Base-by-base conservation (phyloP, 2,329 filamentous ascomycete genomes). In the Colletotrichum trifolii region DNA sequence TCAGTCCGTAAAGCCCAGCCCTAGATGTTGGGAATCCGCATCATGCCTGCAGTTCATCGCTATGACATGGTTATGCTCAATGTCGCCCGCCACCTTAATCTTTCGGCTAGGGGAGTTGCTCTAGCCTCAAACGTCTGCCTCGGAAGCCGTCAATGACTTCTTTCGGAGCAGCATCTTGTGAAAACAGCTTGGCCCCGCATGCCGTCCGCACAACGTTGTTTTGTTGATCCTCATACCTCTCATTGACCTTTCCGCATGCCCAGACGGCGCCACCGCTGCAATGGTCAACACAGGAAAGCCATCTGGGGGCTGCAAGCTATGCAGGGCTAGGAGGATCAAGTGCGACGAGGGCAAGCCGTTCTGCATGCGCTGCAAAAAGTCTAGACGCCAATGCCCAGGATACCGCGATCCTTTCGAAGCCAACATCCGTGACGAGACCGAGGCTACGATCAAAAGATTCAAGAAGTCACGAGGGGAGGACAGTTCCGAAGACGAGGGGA, bases 231-330 rank as follows among this genome's bases (percentile, higher is more conserved):
- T 25, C 25, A 25, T 25, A 4, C 5, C 25, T 25, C 25, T 25
- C 25, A 25, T 25, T 25, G 25, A 25, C 25, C 25, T 4, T 25
- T 25, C 25, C 4, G n/a, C 36, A 9, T n/a, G 2, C 12, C 38
- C 40, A n/a, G 6, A 11, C 2, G 13, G 15, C 10, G 36, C 34
- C 34, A 33, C 15, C 13, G 15, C 40, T 49, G 62, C 3, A 47
- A 72, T 72, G 70, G 70, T 72, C 17, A 72, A 71, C 60, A 72
- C 70, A 6, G 70, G 70, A 47, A 71, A 72, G 48, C 70, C 70
- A 38, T 71, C 70, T 45, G 64, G 67, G 17, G 70, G 70, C 36
- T 72, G 70, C 64, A 71, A 72, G 53, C 56, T 71, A 36, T 72
- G 70, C 56, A 67, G 68, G 17, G 58, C 65, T 15, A 59, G 70